Percentiles rank a stretch among this genome's conserved stretches.
phyloP scores from a whole-genome alignment of 116 monocot genomes.

The Cymodocea nodosa region DNA sequence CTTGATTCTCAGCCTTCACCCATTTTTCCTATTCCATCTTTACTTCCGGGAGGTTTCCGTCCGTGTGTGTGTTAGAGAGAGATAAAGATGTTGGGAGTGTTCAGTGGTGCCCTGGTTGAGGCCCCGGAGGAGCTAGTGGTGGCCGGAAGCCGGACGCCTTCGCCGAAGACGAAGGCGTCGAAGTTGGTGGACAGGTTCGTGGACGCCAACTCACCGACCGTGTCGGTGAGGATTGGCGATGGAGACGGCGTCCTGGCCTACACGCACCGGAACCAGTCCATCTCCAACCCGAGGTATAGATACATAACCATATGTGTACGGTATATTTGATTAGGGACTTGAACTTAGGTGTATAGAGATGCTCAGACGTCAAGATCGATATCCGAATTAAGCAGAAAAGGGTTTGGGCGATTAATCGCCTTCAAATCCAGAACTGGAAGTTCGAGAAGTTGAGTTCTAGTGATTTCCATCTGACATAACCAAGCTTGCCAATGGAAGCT shows the following conservation, averaged over 20 bases:
- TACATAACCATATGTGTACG: too few relatives aligned
- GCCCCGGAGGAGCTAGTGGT: slow-evolving; percentile 76
- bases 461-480: too few relatives aligned
- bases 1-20: not conserved
- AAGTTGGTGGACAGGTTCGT: slow-evolving; percentile 60
- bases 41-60: not conserved
- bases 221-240: slow-evolving; percentile 47
- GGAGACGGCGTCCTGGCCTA: slow-evolving; percentile 46
- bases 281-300: slow-evolving; percentile 49
- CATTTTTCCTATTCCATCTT: not conserved
- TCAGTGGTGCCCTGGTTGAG: slow-evolving; percentile 67
- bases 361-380: not conserved
- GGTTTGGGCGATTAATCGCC: too few relatives aligned
- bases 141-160: slow-evolving; percentile 88
- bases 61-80: not conserved
- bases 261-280: slow-evolving; percentile 44
- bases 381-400: too few relatives aligned
- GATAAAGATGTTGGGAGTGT: slow-evolving; percentile 70
- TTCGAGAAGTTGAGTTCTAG: too few relatives aligned
- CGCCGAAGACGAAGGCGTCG: slow-evolving; percentile 75
- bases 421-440: too few relatives aligned
- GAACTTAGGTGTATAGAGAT: not conserved
- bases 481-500: too few relatives aligned
- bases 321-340: not conserved
- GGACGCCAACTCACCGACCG: slow-evolving; percentile 14